Conservation (phyloP, 305 asterid species). For the Fraxinus velutina region DNA sequence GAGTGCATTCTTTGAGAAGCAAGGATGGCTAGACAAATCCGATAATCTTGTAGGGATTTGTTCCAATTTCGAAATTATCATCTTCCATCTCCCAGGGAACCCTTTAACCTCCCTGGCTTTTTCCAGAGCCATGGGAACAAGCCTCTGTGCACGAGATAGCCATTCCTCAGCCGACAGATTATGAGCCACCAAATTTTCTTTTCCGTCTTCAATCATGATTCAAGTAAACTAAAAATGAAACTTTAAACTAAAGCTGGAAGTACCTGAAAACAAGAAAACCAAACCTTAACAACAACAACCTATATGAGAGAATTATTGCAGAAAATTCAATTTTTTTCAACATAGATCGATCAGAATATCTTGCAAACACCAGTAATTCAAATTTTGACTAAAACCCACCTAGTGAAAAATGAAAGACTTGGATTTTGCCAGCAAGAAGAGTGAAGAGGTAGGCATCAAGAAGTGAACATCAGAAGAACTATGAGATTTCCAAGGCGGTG, state of each 20-base stretch:
- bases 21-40: slow-evolving; percentile 86
- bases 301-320: slow-evolving; percentile 5
- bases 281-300: slow-evolving; percentile 6
- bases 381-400: background rate
- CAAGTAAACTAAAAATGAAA: slow-evolving; percentile 20
- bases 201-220: slow-evolving; percentile 58
- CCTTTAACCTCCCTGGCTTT: slow-evolving; percentile 69
- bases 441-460: slow-evolving; percentile 6
- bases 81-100: slow-evolving; percentile 75
- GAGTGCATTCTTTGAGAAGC: slow-evolving; percentile 72
- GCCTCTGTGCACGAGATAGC: slow-evolving; percentile 60
- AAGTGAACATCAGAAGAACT: slow-evolving; percentile 14
- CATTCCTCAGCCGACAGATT: slow-evolving; percentile 65
- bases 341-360: background rate
- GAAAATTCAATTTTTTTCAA: background rate
- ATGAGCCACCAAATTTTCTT: slow-evolving; percentile 29
- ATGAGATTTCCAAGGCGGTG: slow-evolving; percentile 32
- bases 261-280: slow-evolving; percentile 31
- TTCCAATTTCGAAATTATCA: slow-evolving; percentile 61
- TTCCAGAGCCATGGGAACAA: slow-evolving; percentile 62
- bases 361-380: background rate
- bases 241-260: slow-evolving; percentile 30
- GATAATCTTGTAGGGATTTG: slow-evolving; percentile 62
- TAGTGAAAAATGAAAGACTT: background rate
- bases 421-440: background rate